Evolutionary conservation across 352 stramenopile species (phyloP).

Genomic region (Pythium aquatile): DNA sequence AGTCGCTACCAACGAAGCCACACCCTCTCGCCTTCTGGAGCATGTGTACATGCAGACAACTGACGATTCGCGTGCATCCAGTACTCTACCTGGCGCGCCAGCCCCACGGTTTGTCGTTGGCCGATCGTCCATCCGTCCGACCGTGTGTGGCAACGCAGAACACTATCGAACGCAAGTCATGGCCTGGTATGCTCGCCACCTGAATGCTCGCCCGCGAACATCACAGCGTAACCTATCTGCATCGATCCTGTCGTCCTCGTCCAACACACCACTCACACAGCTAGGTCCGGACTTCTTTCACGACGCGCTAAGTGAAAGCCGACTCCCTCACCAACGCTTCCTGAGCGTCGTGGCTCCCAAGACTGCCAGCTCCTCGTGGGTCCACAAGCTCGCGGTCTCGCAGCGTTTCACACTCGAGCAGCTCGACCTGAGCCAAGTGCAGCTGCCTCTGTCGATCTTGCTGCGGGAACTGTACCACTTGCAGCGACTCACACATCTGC

Average conservation of each 20-base stretch:
- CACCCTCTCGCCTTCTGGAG: conserved; percentile 41
- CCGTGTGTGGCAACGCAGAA: conserved; percentile 11
- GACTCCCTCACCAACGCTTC: conserved; percentile 53
- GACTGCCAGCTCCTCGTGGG: conserved; percentile 58
- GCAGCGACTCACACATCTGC: conserved; percentile 57
- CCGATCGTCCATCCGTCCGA: conserved; percentile 3
- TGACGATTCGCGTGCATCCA: neutral
- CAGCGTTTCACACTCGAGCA: conserved; percentile 58
- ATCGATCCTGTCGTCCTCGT: conserved; percentile 6
- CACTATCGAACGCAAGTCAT: conserved; percentile 17
- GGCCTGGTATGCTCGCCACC: conserved; percentile 20
- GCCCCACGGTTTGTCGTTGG: conserved; percentile 13
- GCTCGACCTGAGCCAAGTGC: conserved; percentile 55
- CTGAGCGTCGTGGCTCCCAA: conserved; percentile 58
- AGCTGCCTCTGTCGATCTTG: conserved; percentile 61
- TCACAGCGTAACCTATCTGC: neutral
- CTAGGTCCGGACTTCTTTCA: conserved; percentile 48
- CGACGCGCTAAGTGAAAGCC: conserved; percentile 43
- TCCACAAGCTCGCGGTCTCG: conserved; percentile 47
- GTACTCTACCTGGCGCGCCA: neutral
- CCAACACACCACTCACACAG: conserved; percentile 21
- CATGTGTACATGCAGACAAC: conserved; percentile 44
- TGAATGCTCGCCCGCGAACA: conserved; percentile 6
- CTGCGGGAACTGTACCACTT: conserved; percentile 54
- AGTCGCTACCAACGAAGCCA: conserved; percentile 36